Percentiles rank a stretch among this genome's conserved stretches.
phyloP scores from a whole-genome alignment of 78 protist genomes.

The Bodo saltans region DNA sequence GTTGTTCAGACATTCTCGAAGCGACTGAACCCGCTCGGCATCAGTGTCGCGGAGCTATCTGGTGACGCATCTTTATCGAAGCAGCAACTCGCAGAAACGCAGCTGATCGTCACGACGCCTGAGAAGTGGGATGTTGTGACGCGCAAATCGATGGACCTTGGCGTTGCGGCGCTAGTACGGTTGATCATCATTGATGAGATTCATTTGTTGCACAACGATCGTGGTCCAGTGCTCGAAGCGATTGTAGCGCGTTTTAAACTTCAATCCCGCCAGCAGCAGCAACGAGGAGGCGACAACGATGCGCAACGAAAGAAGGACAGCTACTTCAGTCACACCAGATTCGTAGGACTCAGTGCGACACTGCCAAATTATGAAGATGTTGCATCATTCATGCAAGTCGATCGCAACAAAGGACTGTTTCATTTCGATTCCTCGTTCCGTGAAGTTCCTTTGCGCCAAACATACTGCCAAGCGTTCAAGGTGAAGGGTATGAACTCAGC shows the following conservation, averaged over 20 bases:
- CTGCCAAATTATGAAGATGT: slow-evolving; percentile 98
- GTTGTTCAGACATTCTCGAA: slow-evolving; percentile 74
- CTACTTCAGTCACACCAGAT: slow-evolving; percentile 70
- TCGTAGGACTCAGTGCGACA: slow-evolving; percentile 98
- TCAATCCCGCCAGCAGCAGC: too few relatives aligned
- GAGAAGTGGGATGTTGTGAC: slow-evolving; percentile 99
- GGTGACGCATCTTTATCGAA: slow-evolving; percentile 91
- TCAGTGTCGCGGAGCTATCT: slow-evolving; percentile 86
- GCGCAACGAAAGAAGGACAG: slow-evolving; percentile 30
- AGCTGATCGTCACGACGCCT: slow-evolving; percentile 96
- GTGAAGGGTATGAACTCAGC: slow-evolving; percentile 73
- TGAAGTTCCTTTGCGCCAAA: slow-evolving; percentile 94
- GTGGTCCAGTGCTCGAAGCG: slow-evolving; percentile 98
- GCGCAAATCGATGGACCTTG: slow-evolving; percentile 90
- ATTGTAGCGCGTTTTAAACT: slow-evolving; percentile 91
- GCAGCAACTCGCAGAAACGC: slow-evolving; percentile 84
- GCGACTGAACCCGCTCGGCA: slow-evolving; percentile 68
- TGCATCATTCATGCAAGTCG: slow-evolving; percentile 88
- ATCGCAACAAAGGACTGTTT: slow-evolving; percentile 55
- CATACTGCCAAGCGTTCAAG: slow-evolving; percentile 89
- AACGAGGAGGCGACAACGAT: too few relatives aligned
- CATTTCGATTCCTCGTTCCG: slow-evolving; percentile 85
- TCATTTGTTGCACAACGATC: slow-evolving; percentile 95
- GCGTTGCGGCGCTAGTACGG: slow-evolving; percentile 76
- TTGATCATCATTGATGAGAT: slow-evolving; percentile 90